Base-by-base conservation (phyloP, 805 yeast species). In the Zygoascus biomembranicola region DNA sequence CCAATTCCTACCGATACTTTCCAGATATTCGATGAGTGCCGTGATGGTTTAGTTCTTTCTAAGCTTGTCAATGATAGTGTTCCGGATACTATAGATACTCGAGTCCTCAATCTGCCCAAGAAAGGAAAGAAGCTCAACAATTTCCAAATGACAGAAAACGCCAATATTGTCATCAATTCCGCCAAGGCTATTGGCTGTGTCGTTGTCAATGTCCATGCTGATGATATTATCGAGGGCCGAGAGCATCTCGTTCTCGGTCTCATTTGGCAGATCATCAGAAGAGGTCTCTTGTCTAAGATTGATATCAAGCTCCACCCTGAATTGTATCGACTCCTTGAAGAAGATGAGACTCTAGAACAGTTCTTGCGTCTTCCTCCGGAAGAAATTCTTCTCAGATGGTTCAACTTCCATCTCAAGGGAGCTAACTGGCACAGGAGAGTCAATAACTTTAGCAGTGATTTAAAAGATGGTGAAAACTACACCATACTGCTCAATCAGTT, bases 151-250 rank as follows among this genome's bases (percentile, higher is more conserved):
- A 80, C 87, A 60, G 99, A 94, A 73, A 94, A 94, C 71, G 97
- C 98, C 52, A 94, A 94, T 72, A 90, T 94, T 60, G 98, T 94
- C 41, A 88, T 94, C 72, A 94, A 94, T 71, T 94, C 99, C 2
- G 99, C 99, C 32, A 94, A 94, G 73, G 99, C 98, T 51, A 94
- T 94, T 72, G 99, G 99, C 19, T 92, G 97, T 77, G 87, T 94
- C 54, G 98, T 94, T 49, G 98, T 94, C 50, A 94, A 94, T 66
- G 98, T 94, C 50, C 98, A 92, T 63, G 87, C 98, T 11, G 98
- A 94, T 69, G 98, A 92, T 69, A 89, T 94, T 58, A 87, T 90
- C 60, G 97, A 90, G 63, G 99, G 99, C 65, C 88, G 87, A 62
- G 99, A 94, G 72, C 98, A 92, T 71, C 78, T 94, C 69, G 88